Evolutionary conservation across 306 rosid species (phyloP).

Genomic region (Mimosa bimucronata): DNA sequence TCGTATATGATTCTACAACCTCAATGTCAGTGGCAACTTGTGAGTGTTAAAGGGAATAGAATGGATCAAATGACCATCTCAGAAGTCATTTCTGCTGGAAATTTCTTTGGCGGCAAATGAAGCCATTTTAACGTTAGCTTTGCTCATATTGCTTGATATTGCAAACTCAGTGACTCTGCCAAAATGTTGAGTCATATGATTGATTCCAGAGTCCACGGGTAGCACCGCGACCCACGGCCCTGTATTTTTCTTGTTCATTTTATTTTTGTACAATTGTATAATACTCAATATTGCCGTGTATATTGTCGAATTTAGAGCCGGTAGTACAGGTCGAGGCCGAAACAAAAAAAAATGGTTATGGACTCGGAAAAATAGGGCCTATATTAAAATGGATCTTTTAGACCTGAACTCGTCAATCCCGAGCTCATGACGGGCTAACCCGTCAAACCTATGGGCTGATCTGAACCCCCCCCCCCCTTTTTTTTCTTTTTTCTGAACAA

Average conservation of each 20-base stretch:
- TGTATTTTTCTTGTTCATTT: background rate
- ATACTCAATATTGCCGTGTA: background rate
- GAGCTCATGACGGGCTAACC: too few species aligned
- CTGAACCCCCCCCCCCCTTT: too few species aligned
- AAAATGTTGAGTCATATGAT: background rate
- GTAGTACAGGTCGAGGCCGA: too few species aligned
- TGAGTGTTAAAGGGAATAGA: conserved; percentile 11
- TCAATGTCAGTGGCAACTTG: conserved; percentile 4
- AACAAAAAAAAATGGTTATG: too few species aligned
- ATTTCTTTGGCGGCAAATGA: background rate
- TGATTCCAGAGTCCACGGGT: background rate
- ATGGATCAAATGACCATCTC: conserved; percentile 28
- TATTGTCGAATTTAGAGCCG: too few species aligned
- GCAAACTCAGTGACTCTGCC: background rate
- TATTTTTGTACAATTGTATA: background rate
- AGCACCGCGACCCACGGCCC: background rate
- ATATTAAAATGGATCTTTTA: too few species aligned
- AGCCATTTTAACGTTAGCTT: background rate
- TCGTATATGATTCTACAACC: background rate
- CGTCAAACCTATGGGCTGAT: too few species aligned
- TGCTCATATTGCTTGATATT: background rate
- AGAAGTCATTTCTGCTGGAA: background rate
- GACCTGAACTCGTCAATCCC: too few species aligned
- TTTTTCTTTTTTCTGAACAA: too few species aligned
- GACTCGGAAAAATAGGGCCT: too few species aligned